These are phyloP conservation scores for Panicum hallii DNA, from an alignment of 202 grass and related monocot species.

Conservation along the genomic window DNA sequence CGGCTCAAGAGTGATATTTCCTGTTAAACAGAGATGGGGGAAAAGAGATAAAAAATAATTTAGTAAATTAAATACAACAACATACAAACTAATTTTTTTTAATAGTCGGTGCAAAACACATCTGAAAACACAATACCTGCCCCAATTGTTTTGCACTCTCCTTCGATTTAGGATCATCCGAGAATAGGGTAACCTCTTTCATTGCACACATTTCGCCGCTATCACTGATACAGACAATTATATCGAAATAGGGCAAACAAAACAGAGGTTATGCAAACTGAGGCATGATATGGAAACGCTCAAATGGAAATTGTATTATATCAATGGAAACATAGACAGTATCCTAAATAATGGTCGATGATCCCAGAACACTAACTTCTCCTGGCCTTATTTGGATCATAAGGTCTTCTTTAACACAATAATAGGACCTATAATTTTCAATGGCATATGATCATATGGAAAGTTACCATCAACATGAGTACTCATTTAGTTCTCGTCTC, in stretches of 20 bases:
- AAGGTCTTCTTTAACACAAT: neutral
- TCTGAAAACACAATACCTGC: constrained; percentile 65
- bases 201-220: constrained; percentile 99
- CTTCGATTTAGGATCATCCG: constrained; percentile 96
- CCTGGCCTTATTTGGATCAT: neutral
- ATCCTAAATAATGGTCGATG: neutral
- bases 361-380: constrained; percentile 1
- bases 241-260: constrained; percentile 29
- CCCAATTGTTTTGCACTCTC: constrained; percentile 96
- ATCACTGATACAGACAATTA: constrained; percentile 65
- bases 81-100: constrained; percentile 28
- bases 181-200: constrained; percentile 98
- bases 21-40: constrained; percentile 53
- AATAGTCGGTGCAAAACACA: constrained; percentile 7
- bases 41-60: neutral
- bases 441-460: neutral
- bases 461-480: constrained; percentile 22
- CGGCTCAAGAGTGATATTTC: constrained; percentile 95
- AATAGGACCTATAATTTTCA: neutral
- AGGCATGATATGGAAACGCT: constrained; percentile 30
- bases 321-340: constrained; percentile 6
- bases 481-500: neutral
- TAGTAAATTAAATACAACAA: constrained; percentile 6
- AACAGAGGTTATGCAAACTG: constrained; percentile 29
- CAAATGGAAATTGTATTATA: constrained; percentile 23